A percentile compares a stretch with the other conserved stretches of the same genome.
Conservation (phyloP, 257 asterid species). For the Leonotis leonurus region DNA sequence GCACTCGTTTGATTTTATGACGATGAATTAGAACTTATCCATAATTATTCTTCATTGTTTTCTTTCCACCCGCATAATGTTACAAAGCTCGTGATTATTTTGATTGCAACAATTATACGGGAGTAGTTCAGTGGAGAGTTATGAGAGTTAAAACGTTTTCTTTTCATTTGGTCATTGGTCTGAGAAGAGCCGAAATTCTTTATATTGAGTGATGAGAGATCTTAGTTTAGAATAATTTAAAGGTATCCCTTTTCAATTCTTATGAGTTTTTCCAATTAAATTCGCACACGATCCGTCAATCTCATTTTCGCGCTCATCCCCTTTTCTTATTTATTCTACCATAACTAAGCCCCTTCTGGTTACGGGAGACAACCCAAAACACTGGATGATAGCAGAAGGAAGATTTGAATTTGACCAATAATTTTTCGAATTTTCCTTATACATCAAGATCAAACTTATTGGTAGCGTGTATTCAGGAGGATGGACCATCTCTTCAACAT, state of each 20-base stretch:
- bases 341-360: not conserved
- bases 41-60: not conserved
- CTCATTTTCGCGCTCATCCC: too few species aligned
- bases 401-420: not conserved
- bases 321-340: not conserved
- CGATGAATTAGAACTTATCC: too few species aligned
- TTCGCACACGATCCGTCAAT: not conserved
- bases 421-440: not conserved
- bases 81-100: not conserved
- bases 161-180: not conserved
- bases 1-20: too few species aligned
- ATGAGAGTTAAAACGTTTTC: not conserved
- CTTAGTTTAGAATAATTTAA: not conserved
- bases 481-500: slow-evolving; percentile 70
- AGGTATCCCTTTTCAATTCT: not conserved
- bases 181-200: not conserved
- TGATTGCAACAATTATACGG: not conserved
- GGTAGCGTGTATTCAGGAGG: slow-evolving; percentile 48
- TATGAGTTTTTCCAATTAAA: not conserved
- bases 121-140: not conserved
- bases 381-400: slow-evolving; percentile 10
- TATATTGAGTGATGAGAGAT: not conserved
- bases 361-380: not conserved
- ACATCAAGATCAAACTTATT: slow-evolving; percentile 2
- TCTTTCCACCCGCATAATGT: not conserved